Conservation (phyloP, 73 alveolate species). For the Uronychia setigera region DNA sequence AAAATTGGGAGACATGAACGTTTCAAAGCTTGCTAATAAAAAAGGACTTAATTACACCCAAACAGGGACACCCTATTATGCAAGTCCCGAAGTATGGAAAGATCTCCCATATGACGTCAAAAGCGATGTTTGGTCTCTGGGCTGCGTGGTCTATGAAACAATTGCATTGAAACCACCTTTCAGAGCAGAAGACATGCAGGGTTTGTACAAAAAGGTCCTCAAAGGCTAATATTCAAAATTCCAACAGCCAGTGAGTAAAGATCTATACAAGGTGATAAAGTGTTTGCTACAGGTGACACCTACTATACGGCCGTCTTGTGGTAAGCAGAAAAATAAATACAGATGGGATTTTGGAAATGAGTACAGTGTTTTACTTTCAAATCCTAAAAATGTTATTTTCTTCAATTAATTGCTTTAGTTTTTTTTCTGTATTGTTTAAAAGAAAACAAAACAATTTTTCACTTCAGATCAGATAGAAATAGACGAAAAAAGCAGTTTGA, state of each 20-base stretch:
- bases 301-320: not conserved
- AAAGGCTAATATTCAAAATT: not conserved
- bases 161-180: not conserved
- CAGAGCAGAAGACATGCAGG: not conserved
- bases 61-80: constrained; percentile 89
- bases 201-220: not conserved
- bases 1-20: constrained; percentile 83
- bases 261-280: not conserved
- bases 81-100: constrained; percentile 13
- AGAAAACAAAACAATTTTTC: too few species aligned
- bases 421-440: too few species aligned
- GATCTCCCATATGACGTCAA: not conserved
- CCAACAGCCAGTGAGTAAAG: not conserved
- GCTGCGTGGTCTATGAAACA: not conserved
- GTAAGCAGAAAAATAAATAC: not conserved
- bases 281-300: not conserved
- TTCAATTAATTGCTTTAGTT: too few species aligned
- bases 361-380: too few species aligned
- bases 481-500: too few species aligned
- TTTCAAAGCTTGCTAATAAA: constrained; percentile 69
- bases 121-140: not conserved
- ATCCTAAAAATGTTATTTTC: too few species aligned
- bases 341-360: not conserved
- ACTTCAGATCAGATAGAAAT: too few species aligned
- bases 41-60: constrained; percentile 68